Conservation (phyloP, 768 basidiomycete species). For the Hemileccinum rubropunctum region DNA sequence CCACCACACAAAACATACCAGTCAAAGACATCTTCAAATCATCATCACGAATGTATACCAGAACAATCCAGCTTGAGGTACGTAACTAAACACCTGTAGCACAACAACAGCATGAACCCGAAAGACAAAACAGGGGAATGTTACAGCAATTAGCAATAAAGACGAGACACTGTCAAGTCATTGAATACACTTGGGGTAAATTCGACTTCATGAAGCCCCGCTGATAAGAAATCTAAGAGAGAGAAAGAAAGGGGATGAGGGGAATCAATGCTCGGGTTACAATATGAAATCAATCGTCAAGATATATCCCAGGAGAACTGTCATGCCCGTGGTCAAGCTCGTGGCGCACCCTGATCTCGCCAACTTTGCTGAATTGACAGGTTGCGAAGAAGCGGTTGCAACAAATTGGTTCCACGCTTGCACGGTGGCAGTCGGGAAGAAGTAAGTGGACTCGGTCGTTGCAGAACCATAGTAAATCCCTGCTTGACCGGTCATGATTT, state of each 20-base stretch:
- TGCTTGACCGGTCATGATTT: conserved; percentile 51
- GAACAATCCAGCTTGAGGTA: no score
- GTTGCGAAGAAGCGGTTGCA: conserved; percentile 32
- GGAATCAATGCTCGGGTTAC: not conserved
- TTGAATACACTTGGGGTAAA: no score
- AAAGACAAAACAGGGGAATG: not conserved
- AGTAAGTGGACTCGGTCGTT: conserved; percentile 49
- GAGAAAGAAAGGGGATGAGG: no score
- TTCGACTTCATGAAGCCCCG: not conserved
- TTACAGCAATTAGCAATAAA: conserved; percentile 4
- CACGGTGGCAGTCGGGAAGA: conserved; percentile 53
- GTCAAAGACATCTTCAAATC: no score
- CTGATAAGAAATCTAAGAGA: conserved; percentile 1
- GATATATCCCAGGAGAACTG: not conserved
- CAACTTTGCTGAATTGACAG: not conserved
- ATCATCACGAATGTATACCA: no score
- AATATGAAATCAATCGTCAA: not conserved
- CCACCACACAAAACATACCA: no score
- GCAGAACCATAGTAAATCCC: conserved; percentile 56
- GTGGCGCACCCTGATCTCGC: not conserved
- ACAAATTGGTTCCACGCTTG: conserved; percentile 56
- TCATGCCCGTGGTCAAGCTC: not conserved
- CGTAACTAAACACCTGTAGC: no score
- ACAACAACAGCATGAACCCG: not conserved
- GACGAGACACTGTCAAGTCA: not conserved